phyloP scores from a whole-genome alignment of 495 filamentous ascomycete genomes.

The Pyrenula massariospora region DNA sequence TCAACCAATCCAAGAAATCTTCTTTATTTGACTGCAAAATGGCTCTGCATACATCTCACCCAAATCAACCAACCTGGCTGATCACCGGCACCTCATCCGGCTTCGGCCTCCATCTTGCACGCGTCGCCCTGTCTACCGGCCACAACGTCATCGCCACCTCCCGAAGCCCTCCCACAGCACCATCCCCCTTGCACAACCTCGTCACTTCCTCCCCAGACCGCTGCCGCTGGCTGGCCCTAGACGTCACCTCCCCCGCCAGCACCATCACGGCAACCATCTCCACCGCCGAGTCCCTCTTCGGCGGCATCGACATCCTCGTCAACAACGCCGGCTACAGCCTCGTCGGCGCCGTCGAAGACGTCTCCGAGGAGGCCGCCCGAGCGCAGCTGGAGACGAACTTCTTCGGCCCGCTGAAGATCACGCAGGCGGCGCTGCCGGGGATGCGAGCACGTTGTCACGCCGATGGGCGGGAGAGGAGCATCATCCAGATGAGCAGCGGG shows the following conservation, averaged over 20 bases:
- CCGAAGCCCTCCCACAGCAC: slow-evolving; percentile 24
- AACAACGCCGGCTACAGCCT: slow-evolving; percentile 39
- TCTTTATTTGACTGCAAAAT: no score
- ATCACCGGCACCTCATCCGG: slow-evolving; percentile 38
- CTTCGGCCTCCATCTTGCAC: slow-evolving; percentile 29
- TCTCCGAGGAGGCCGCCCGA: slow-evolving; percentile 17
- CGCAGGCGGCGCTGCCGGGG: slow-evolving; percentile 34
- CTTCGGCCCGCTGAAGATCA: slow-evolving; percentile 34
- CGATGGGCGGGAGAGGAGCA: slow-evolving; percentile 18
- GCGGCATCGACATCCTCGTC: slow-evolving; percentile 36
- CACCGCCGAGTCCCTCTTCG: slow-evolving; percentile 20
- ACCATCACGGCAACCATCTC: slow-evolving; percentile 15
- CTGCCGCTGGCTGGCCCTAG: slow-evolving; percentile 15
- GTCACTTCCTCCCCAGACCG: slow-evolving; percentile 17
- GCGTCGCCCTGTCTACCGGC: slow-evolving; percentile 29
- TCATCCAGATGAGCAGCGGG: slow-evolving; percentile 39
- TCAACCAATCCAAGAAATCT: no score
- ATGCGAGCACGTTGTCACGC: slow-evolving; percentile 18
- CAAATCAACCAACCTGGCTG: slow-evolving; percentile 28
- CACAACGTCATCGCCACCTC: slow-evolving; percentile 42
- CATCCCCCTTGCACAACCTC: slow-evolving; percentile 19
- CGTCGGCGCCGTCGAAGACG: slow-evolving; percentile 15
- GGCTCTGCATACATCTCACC: no score
- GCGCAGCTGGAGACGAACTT: slow-evolving; percentile 34
- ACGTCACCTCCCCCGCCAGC: slow-evolving; percentile 22